Conservation (phyloP, 306 rosid genomes). For the Vigna unguiculata region DNA sequence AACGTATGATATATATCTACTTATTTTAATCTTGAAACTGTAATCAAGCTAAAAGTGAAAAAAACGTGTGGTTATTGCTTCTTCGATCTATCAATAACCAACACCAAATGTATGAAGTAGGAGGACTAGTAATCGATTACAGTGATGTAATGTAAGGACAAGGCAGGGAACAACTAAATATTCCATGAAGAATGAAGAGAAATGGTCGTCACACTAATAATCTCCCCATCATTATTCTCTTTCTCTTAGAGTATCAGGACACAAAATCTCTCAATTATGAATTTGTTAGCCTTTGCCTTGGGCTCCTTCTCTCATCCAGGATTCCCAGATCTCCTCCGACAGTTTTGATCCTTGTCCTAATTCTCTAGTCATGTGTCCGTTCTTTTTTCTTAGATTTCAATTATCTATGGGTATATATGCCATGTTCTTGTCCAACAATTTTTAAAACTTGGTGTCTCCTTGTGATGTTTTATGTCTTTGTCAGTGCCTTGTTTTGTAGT, state of each 20-base stretch:
- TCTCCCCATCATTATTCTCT: not conserved
- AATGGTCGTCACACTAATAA: not conserved
- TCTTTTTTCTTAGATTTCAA: constrained; percentile 4
- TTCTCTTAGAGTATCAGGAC: not conserved
- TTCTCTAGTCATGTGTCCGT: not conserved
- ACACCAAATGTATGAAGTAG: not conserved
- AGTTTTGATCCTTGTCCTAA: not conserved
- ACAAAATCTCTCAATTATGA: not conserved
- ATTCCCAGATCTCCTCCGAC: not conserved
- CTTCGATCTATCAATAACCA: too few relatives aligned
- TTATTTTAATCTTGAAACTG: not conserved
- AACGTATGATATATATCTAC: not conserved
- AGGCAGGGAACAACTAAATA: not conserved
- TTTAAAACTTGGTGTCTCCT: constrained; percentile 12
- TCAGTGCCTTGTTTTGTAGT: constrained; percentile 1
- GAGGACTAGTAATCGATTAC: not conserved
- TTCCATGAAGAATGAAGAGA: not conserved
- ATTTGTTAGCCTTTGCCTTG: not conserved
- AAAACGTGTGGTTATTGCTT: not conserved
- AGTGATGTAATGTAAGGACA: not conserved
- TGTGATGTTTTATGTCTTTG: not conserved
- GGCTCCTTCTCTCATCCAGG: not conserved
- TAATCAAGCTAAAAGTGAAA: not conserved
- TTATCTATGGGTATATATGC: not conserved
- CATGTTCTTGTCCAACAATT: not conserved